Evolutionary conservation across 1,284 basidiomycete species (phyloP).

Genomic region (Apiotrichum laibachii): DNA sequence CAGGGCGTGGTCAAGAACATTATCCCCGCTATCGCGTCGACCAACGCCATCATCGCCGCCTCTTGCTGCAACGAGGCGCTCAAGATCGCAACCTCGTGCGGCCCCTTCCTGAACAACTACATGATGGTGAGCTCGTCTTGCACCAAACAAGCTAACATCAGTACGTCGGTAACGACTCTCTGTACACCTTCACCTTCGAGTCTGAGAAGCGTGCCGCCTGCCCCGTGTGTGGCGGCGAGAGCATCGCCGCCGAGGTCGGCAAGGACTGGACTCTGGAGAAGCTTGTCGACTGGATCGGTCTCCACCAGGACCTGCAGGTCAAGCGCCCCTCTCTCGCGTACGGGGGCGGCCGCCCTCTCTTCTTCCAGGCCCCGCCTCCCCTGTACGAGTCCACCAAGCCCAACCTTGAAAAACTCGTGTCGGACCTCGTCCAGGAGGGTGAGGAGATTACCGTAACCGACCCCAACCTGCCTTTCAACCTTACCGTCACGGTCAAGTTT

Average conservation of each 20-base stretch:
- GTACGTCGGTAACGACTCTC: constrained; percentile 84
- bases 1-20: constrained; percentile 99
- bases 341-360: constrained; percentile 65
- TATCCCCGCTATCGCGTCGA: constrained; percentile 95
- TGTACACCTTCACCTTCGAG: constrained; percentile 98
- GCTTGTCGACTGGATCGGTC: constrained; percentile 78
- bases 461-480: constrained; percentile 77
- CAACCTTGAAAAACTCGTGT: constrained; percentile 81
- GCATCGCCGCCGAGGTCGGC: constrained; percentile 66
- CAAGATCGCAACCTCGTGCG: constrained; percentile 94
- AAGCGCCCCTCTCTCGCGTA: constrained; percentile 82
- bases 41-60: constrained; percentile 93
- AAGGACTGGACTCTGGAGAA: constrained; percentile 74
- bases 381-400: constrained; percentile 80
- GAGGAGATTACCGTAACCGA: constrained; percentile 86
- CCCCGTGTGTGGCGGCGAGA: constrained; percentile 93
- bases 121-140: constrained; percentile 68
- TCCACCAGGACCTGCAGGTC: constrained; percentile 90
- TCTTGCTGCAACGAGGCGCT: constrained; percentile 99
- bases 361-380: constrained; percentile 87
- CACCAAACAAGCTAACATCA: constrained; percentile 28
- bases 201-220: constrained; percentile 90
- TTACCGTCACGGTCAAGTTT: constrained; percentile 63
- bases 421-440: constrained; percentile 70
- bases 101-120: constrained; percentile 94